Base-by-base conservation (phyloP, 805 yeast species). In the Myxozyma monticola region DNA sequence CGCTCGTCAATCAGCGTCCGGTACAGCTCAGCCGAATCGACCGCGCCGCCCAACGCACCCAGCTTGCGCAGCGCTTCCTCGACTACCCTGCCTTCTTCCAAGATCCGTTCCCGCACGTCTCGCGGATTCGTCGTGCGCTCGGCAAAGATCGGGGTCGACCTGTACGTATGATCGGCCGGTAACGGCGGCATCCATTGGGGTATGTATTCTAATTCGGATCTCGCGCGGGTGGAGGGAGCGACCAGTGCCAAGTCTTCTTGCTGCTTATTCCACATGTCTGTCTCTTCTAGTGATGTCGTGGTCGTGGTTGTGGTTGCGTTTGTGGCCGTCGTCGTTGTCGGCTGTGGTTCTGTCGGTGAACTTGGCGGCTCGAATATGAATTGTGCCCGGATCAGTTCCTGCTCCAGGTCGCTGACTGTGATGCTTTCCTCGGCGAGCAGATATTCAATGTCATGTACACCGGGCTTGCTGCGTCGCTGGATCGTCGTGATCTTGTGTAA, bases 141-240 rank as follows among this genome's bases (percentile, higher is more conserved):
- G 48, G 82, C 75, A 64, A 73, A 89, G 56, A 76, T 75, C 0
- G 96, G 85, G 0, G 96, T 85, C 48, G 82, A 78, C 66, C 80
- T 81, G 65, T 85, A 91, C 0, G 98, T 91, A 67, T 90, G 95
- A 62, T 88, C 96, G 0, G 98, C 96, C 0, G 99, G 99, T 25
- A 91, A 74, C 10, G 81, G 80, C 0, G 99, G 99, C 60, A 91
- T 70, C 83, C 89, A 89, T 4, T 70, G 63, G 0, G 95, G 95
- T 6, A 87, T 75, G 51, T 79, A 79, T 4, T 65, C 63, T 41
- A 70, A 70, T 29, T 49, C 49, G 12, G 41, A 42, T 21, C 17
- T 35, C n/a, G 30, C 41, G 42, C 75, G n/a, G 34, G 49, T 46
- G 35, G 49, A 53, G n/a, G 62, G 59, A 17, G 60, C 52, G 18